Evolutionary conservation across 345 rosid species (phyloP).

Genomic region (Turnera subulata): DNA sequence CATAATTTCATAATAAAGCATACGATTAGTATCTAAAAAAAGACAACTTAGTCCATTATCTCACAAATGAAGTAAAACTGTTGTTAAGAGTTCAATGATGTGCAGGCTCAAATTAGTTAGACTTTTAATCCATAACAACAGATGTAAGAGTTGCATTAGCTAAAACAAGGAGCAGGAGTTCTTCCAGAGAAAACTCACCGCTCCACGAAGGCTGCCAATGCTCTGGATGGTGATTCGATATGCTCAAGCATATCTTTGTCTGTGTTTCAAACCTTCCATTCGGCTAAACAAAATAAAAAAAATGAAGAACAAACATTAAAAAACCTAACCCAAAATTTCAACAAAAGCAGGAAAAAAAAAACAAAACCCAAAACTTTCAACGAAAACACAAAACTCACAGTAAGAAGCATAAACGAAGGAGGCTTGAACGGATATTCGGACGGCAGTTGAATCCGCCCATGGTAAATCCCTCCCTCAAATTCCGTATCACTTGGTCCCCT

Average conservation of each 20-base stretch:
- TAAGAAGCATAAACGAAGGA: slow-evolving; percentile 90
- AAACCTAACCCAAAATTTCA: not conserved
- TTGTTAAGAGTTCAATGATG: too few species aligned
- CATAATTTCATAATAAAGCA: not conserved
- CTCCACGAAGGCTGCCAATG: slow-evolving; percentile 99
- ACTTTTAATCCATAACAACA: too few species aligned
- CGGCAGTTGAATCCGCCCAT: slow-evolving; percentile 94
- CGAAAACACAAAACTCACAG: slow-evolving; percentile 28
- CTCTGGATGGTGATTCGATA: slow-evolving; percentile 96
- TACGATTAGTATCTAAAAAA: too few species aligned
- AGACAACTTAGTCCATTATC: too few species aligned
- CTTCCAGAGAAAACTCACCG: slow-evolving; percentile 38
- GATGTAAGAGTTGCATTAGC: too few species aligned
- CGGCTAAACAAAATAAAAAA: slow-evolving; percentile 44
- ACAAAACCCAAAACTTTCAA: not conserved
- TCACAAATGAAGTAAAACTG: too few species aligned
- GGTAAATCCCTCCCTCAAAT: slow-evolving; percentile 96
- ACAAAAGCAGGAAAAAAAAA: not conserved
- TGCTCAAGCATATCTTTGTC: slow-evolving; percentile 93
- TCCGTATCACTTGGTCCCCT: slow-evolving; percentile 79
- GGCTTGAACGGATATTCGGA: slow-evolving; percentile 96
- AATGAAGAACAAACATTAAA: too few species aligned
- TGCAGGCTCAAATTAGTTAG: too few species aligned
- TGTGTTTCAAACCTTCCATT: slow-evolving; percentile 93
- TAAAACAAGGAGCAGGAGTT: too few species aligned